Conservation (phyloP, 1,284 basidiomycete genomes). For the Austroboletus niveus region DNA sequence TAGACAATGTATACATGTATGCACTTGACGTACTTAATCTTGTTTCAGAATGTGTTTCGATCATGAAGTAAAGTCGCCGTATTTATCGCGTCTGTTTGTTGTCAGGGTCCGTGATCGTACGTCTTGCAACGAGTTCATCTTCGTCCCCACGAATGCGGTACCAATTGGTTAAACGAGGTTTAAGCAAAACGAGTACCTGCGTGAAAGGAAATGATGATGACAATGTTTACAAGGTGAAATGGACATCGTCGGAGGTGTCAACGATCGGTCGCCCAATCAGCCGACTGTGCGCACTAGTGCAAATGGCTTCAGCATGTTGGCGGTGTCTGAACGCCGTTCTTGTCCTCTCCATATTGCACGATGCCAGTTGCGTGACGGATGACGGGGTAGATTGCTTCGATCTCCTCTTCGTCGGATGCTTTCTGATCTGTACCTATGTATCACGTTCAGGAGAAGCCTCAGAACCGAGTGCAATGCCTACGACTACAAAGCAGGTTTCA, state of each 20-base stretch:
- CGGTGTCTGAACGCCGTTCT: neutral
- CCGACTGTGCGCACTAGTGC: slow-evolving; percentile 60
- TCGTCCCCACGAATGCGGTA: slow-evolving; percentile 9
- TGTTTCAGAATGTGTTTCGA: slow-evolving; percentile 6
- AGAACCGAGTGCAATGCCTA: slow-evolving; percentile 54
- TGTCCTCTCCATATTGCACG: slow-evolving; percentile 46
- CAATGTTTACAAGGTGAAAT: slow-evolving; percentile 42
- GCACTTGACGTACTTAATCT: neutral
- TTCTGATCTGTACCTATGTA: neutral
- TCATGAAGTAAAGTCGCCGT: neutral
- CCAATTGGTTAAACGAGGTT: slow-evolving; percentile 9
- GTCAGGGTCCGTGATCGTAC: neutral
- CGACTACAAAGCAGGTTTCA: slow-evolving; percentile 60
- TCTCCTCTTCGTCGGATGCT: neutral
- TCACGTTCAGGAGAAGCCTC: slow-evolving; percentile 31
- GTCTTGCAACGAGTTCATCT: neutral
- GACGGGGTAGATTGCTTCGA: slow-evolving; percentile 42
- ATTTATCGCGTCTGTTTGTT: neutral
- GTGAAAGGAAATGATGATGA: neutral
- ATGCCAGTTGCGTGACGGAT: slow-evolving; percentile 50
- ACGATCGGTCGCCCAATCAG: slow-evolving; percentile 52
- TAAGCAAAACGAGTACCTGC: neutral
- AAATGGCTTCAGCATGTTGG: neutral
- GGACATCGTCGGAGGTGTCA: slow-evolving; percentile 71
- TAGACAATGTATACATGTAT: neutral